Base-by-base conservation (phyloP, 495 filamentous ascomycete species). In the Penicillium goetzii region DNA sequence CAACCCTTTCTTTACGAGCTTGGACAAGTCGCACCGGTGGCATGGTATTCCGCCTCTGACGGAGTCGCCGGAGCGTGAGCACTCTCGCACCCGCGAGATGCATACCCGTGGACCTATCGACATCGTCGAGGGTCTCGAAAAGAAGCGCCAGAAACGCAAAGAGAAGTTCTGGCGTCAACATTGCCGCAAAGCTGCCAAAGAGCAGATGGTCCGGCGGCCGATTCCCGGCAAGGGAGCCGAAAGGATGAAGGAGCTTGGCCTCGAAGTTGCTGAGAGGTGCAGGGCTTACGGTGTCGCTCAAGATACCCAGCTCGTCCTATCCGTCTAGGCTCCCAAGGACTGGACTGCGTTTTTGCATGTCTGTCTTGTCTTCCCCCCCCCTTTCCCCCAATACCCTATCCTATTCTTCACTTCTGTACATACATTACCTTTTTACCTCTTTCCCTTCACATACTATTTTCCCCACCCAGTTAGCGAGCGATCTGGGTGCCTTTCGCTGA, bases 101-200 rank as follows among this genome's bases (percentile, higher is more conserved):
- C 87, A 90, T 63, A 84, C 84, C 30, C 86, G 95, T 63, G 92
- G 92, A 50, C 93, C 95, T 32, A 93, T 98, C 66, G 96, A 97
- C 72, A 98, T 99, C 65, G 92, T 97, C 76, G 93, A 96, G 72
- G 95, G 95, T 7, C 87, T 99, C 9, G 95, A 98, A 80, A 88
- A 91, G 77, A 97, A 95, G 78, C 87, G 94, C 47, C 91, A 93
- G 76, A 88, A 92, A 58, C 90, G 95, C 59, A 91, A 89, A 76
- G 91, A 97, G 77, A 95, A 94, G 74, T 92, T 90, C 71, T 89
- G 87, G 77, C 89, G 92, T 71, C 92, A 95, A 76, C 87, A 92
- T 67, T 92, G 86, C 77, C 84, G 85, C 60, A 88, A 88, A 76
- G 82, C 81, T 63, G 83, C 78, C 69, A 86, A 86, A 70, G 84